Base-by-base conservation (phyloP, 768 basidiomycete genomes). In the Rhizopogon salebrosus region DNA sequence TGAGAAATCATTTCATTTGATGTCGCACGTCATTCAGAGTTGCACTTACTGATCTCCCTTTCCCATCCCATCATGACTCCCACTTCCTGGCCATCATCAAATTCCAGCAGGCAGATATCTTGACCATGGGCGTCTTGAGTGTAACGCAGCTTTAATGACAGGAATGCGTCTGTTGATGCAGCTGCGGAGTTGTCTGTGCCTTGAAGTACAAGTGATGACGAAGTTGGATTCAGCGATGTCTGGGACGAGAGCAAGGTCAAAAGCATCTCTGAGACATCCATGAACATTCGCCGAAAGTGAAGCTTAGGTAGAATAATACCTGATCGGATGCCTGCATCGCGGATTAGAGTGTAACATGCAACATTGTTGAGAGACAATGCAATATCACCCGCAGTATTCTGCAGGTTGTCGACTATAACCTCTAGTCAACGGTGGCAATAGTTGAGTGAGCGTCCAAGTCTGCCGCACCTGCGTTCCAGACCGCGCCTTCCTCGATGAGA, bases 61-160 rank as follows among this genome's bases (percentile, higher is more conserved):
- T 99, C 97, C 97, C 97, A 99, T 1, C 94, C 92, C 97, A 99
- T 99, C 97, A 99, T 99, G 5, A 99, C 95, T 11, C 93, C 92
- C n/a, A 95, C 80, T 54, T 93, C 87, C 57, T 87, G 85, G 6
- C 70, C 75, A 26, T 82, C 83, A 13, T 75, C 79, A 2, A 79
- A 73, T 54, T 77, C 70, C 49, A 92, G 63, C 48, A 90, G 69
- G 56, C 94, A 97, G 20, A 97, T 80, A 46, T 92, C 87, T 66
- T 94, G 92, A 2, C 89, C 92, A 34, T 79, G 67, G 29, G 77
- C 72, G 64, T 95, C 93, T 31, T 69, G 75, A 9, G 75, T 78
- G 68, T 83, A 98, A 35, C 75, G 74, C 37, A 98, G 71, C 49
- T 72, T 76, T 2, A 90, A 87, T 2, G 78, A 64, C 18, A 99